Percentiles rank a stretch among this genome's conserved stretches.
phyloP scores from a whole-genome alignment of 345 rosid species.

The Schrenkiella parvula region DNA sequence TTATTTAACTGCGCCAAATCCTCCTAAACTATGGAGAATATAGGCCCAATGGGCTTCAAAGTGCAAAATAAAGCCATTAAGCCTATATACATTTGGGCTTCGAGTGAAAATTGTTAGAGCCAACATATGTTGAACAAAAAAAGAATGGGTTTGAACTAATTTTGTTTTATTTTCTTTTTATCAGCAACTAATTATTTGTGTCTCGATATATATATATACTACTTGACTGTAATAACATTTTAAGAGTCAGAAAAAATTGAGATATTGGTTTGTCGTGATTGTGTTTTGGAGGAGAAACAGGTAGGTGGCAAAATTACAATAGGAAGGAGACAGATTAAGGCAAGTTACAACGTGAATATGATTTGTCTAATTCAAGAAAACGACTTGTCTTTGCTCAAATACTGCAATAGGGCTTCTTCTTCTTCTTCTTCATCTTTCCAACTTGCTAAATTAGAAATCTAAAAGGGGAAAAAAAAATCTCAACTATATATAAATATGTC shows the following conservation, averaged over 20 bases:
- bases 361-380: constrained; percentile 31
- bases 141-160: not conserved
- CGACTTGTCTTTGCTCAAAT: constrained; percentile 11
- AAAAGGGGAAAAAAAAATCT: not conserved
- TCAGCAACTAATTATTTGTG: not conserved
- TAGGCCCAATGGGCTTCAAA: not conserved
- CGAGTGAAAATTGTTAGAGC: not conserved
- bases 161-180: no score
- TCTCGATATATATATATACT: not conserved
- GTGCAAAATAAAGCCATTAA: not conserved
- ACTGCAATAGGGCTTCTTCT: not conserved
- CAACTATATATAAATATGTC: constrained; percentile 4
- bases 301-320: constrained; percentile 28
- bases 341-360: constrained; percentile 35
- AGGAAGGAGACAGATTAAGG: constrained; percentile 35
- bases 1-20: not conserved
- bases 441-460: constrained; percentile 21
- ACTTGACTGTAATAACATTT: not conserved
- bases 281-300: constrained; percentile 26
- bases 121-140: no score
- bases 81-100: not conserved
- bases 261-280: constrained; percentile 21
- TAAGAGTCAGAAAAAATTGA: not conserved
- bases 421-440: constrained; percentile 5
- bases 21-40: not conserved